Conservation (phyloP, 2,329 filamentous ascomycete genomes). For the Colletotrichum theobromicola region DNA sequence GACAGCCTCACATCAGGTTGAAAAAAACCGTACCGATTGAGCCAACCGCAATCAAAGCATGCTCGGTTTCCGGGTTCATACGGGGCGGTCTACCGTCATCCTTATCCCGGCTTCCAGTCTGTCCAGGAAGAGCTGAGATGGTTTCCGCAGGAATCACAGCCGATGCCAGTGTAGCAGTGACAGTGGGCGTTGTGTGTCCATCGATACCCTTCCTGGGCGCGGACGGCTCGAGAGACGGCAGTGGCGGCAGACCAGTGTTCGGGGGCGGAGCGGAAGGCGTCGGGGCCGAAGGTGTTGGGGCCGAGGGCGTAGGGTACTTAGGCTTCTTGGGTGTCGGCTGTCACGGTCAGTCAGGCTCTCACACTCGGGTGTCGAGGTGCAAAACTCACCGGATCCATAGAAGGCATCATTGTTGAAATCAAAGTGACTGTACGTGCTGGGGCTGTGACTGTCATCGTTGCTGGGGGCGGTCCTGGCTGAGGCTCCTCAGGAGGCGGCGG, state of each 20-base stretch:
- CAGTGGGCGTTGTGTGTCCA: neutral
- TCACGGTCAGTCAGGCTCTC: neutral
- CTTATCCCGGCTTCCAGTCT: neutral
- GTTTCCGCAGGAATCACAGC: conserved; percentile 9
- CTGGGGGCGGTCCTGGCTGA: neutral
- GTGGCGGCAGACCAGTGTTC: neutral
- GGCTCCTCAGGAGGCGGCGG: neutral
- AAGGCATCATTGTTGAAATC: conserved; percentile 9
- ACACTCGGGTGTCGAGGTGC: rapidly evolving
- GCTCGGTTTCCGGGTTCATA: conserved; percentile 32
- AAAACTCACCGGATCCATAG: neutral
- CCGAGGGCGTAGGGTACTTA: neutral
- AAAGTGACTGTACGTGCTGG: conserved; percentile 5
- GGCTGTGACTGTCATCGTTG: conserved; percentile 9
- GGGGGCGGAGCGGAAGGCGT: neutral
- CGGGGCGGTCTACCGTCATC: conserved; percentile 11
- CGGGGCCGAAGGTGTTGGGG: neutral
- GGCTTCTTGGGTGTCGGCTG: neutral
- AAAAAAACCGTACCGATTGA: conserved; percentile 35
- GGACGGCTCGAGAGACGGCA: conserved; percentile 13
- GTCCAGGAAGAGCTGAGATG: conserved; percentile 10
- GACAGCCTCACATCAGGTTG: too few relatives aligned
- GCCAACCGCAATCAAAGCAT: conserved; percentile 38
- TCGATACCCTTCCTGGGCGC: conserved; percentile 17
- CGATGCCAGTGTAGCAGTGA: conserved; percentile 15